Conservation (phyloP, 495 filamentous ascomycete species). For the Lophiostoma macrostomum region DNA sequence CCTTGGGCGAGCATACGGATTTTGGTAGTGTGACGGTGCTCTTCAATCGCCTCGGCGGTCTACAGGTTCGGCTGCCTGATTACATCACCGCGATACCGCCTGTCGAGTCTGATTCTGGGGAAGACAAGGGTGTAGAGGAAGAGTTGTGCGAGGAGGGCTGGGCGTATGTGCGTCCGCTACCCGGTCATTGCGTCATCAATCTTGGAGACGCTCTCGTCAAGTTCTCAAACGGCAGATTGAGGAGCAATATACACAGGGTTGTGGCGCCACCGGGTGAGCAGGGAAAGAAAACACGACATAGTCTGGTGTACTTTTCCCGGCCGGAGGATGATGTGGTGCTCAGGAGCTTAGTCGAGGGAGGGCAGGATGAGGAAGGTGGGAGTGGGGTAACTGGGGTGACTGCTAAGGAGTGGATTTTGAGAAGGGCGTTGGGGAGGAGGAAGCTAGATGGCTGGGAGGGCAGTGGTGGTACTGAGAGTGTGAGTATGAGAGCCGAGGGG, state of each 20-base stretch:
- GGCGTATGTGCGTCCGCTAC: slow-evolving; percentile 58
- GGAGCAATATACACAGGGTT: slow-evolving; percentile 63
- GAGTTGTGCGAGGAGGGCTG: slow-evolving; percentile 47
- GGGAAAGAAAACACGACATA: slow-evolving; percentile 50
- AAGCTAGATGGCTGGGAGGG: slow-evolving; percentile 41
- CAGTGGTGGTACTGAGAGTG: slow-evolving; percentile 44
- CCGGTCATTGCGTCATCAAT: slow-evolving; percentile 60
- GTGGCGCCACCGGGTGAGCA: slow-evolving; percentile 56
- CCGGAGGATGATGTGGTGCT: slow-evolving; percentile 57
- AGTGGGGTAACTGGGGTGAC: too few species aligned
- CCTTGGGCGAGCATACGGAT: slow-evolving; percentile 53
- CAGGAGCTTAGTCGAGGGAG: slow-evolving; percentile 46
- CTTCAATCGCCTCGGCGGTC: slow-evolving; percentile 59
- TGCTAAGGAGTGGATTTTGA: slow-evolving; percentile 50
- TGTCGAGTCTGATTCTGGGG: not conserved
- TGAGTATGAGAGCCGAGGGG: slow-evolving; percentile 37
- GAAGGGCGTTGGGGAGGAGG: slow-evolving; percentile 44
- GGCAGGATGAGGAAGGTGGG: slow-evolving; percentile 40
- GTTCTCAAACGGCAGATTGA: slow-evolving; percentile 59
- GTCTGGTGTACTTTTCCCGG: slow-evolving; percentile 61
- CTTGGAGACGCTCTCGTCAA: slow-evolving; percentile 64
- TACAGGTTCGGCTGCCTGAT: slow-evolving; percentile 53
- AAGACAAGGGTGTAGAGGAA: not conserved
- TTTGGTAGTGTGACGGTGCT: slow-evolving; percentile 57
- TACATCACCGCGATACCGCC: slow-evolving; percentile 6